A percentile compares a stretch with the other conserved stretches of the same genome.
Evolutionary conservation across 768 basidiomycete species (phyloP).

Genomic region (Amanita muscaria): DNA sequence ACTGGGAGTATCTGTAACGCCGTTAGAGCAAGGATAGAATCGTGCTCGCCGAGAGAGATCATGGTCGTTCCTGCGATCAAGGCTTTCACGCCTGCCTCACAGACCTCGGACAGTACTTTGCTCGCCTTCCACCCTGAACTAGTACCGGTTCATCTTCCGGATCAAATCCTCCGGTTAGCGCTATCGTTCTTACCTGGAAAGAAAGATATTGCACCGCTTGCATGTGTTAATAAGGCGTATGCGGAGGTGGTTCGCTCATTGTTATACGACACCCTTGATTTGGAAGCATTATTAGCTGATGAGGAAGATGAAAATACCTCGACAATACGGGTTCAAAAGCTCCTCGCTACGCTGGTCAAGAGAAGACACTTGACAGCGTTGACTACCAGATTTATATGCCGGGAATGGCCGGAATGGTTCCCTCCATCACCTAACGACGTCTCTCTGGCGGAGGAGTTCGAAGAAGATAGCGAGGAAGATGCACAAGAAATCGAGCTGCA

Average conservation of each 20-base stretch:
- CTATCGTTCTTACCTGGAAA: constrained; percentile 1
- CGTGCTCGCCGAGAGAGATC: too few relatives aligned
- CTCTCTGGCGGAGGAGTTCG: neutral
- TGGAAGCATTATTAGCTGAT: neutral
- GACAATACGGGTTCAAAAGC: neutral
- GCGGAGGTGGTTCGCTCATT: neutral
- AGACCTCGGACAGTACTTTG: neutral
- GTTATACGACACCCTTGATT: neutral
- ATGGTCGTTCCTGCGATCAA: too few relatives aligned
- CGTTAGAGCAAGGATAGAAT: too few relatives aligned
- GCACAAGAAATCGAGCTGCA: constrained; percentile 1
- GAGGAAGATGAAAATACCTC: neutral
- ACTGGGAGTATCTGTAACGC: too few relatives aligned
- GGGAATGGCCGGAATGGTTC: constrained; percentile 35
- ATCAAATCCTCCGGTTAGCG: neutral
- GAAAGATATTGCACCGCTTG: constrained; percentile 3
- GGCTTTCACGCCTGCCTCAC: neutral
- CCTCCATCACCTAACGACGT: constrained; percentile 10
- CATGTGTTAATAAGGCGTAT: neutral
- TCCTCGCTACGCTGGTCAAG: constrained; percentile 2
- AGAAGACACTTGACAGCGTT: constrained; percentile 29
- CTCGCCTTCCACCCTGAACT: neutral
- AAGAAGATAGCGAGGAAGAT: too few relatives aligned
- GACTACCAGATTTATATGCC: constrained; percentile 31
- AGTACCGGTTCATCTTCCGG: neutral